phyloP scores from a whole-genome alignment of 495 filamentous ascomycete genomes.

The Annulohypoxylon bovei region DNA sequence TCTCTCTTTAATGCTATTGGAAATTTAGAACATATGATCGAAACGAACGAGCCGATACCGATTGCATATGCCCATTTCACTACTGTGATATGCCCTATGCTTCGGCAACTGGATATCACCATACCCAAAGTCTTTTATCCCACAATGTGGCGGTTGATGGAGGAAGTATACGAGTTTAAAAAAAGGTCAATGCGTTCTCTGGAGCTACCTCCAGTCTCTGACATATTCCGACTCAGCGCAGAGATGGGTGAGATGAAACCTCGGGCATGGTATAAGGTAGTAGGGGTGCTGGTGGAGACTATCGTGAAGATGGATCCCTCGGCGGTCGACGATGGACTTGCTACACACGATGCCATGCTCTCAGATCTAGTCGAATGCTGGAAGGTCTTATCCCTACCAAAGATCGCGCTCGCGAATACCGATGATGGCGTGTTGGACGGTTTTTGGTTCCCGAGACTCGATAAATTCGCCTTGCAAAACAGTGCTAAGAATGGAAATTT shows the following conservation, averaged over 20 bases:
- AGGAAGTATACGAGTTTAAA: slow-evolving; percentile 47
- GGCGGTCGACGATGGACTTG: slow-evolving; percentile 41
- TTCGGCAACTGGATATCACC: slow-evolving; percentile 26
- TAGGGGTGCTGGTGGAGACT: slow-evolving; percentile 46
- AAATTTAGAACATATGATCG: slow-evolving; percentile 51
- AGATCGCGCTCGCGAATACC: background rate
- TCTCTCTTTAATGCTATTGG: slow-evolving; percentile 44
- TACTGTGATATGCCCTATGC: slow-evolving; percentile 48
- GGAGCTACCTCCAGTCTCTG: slow-evolving; percentile 50
- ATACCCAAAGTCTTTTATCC: slow-evolving; percentile 36
- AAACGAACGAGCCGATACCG: slow-evolving; percentile 30
- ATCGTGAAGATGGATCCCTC: slow-evolving; percentile 45
- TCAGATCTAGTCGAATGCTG: slow-evolving; percentile 54
- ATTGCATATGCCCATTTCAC: slow-evolving; percentile 55
- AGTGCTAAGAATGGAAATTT: slow-evolving; percentile 31
- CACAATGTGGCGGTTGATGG: slow-evolving; percentile 39
- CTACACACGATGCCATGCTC: slow-evolving; percentile 47
- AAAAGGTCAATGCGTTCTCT: slow-evolving; percentile 44
- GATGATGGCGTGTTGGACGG: slow-evolving; percentile 27
- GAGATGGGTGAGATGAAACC: slow-evolving; percentile 47
- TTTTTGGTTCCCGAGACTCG: slow-evolving; percentile 39
- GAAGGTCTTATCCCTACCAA: slow-evolving; percentile 48
- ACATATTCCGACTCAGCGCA: slow-evolving; percentile 52
- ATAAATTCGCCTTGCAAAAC: slow-evolving; percentile 20
- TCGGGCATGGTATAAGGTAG: slow-evolving; percentile 45